phyloP scores from a whole-genome alignment of 225 moss, liverwort and hornwort species.

The Pseudoscleropodium purum region DNA sequence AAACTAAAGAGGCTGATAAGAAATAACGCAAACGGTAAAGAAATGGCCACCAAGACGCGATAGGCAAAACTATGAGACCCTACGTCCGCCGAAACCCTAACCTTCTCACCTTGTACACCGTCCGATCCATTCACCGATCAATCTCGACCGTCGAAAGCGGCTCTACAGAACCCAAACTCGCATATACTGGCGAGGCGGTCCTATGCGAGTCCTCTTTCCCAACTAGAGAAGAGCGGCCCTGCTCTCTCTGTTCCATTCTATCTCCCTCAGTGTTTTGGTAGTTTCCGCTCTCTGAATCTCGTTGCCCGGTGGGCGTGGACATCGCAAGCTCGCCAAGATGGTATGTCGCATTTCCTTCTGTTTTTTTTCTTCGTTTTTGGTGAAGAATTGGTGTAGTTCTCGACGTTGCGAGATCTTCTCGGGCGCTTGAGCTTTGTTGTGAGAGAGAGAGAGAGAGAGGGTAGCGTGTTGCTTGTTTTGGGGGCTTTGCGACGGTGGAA shows the following conservation, averaged over 20 bases:
- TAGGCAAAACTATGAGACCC: background rate
- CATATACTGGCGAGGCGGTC: background rate
- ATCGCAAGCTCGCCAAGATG: conserved; percentile 14
- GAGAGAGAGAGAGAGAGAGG: background rate
- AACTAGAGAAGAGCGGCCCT: conserved; percentile 1
- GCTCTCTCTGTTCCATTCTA: background rate
- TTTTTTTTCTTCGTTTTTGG: background rate
- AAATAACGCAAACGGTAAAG: background rate
- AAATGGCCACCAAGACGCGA: background rate
- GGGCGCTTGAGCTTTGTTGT: background rate
- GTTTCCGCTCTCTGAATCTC: background rate
- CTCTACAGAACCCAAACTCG: background rate
- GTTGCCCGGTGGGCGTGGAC: conserved; percentile 17
- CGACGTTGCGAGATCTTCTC: background rate
- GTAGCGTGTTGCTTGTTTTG: background rate
- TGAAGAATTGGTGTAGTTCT: background rate
- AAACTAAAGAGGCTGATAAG: background rate
- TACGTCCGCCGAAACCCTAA: conserved; percentile 8
- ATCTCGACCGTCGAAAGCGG: background rate
- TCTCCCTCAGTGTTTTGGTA: too few relatives aligned
- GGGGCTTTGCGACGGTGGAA: background rate
- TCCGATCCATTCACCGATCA: background rate
- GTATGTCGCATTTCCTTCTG: background rate
- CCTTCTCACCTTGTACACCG: background rate
- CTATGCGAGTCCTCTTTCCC: rapidly evolving